Evolutionary conservation across 805 yeast genomes (phyloP).

Genomic region (Cyberlindnera veronae): DNA sequence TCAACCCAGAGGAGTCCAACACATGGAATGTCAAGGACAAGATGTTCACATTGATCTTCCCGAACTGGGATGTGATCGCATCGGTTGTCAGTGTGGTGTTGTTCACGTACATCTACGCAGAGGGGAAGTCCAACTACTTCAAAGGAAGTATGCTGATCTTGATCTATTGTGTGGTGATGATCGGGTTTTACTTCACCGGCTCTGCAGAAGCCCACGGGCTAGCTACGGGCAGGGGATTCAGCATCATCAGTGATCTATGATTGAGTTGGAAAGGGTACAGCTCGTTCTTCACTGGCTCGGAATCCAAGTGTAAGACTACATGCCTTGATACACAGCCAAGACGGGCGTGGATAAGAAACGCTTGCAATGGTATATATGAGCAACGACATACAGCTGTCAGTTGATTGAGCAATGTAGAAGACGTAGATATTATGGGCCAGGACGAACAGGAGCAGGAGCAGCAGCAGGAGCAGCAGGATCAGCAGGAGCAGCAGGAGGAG

Average conservation of each 20-base stretch:
- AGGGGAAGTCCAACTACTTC: slow-evolving; percentile 94
- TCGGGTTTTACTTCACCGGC: slow-evolving; percentile 72
- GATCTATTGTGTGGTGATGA: slow-evolving; percentile 66
- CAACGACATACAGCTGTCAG: too few relatives aligned
- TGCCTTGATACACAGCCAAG: too few relatives aligned
- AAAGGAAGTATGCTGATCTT: slow-evolving; percentile 87
- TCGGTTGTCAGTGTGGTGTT: slow-evolving; percentile 80
- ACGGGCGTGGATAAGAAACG: too few relatives aligned
- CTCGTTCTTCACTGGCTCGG: too few relatives aligned
- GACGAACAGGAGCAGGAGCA: too few relatives aligned
- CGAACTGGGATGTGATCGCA: slow-evolving; percentile 92
- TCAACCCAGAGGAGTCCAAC: slow-evolving; percentile 30
- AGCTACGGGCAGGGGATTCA: slow-evolving; percentile 4
- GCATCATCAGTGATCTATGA: slow-evolving; percentile 3
- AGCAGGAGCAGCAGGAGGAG: too few relatives aligned
- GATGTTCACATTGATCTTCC: slow-evolving; percentile 82
- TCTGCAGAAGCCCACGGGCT: slow-evolving; percentile 8
- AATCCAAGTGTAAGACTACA: too few relatives aligned
- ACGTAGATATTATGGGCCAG: too few relatives aligned
- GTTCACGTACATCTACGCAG: slow-evolving; percentile 92
- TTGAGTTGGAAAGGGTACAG: too few relatives aligned
- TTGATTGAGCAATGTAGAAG: too few relatives aligned
- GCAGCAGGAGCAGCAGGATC: too few relatives aligned
- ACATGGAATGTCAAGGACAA: slow-evolving; percentile 34
- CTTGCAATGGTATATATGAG: too few relatives aligned